Conservation (phyloP, 345 rosid species). For the Eucalyptus camaldulensis region DNA sequence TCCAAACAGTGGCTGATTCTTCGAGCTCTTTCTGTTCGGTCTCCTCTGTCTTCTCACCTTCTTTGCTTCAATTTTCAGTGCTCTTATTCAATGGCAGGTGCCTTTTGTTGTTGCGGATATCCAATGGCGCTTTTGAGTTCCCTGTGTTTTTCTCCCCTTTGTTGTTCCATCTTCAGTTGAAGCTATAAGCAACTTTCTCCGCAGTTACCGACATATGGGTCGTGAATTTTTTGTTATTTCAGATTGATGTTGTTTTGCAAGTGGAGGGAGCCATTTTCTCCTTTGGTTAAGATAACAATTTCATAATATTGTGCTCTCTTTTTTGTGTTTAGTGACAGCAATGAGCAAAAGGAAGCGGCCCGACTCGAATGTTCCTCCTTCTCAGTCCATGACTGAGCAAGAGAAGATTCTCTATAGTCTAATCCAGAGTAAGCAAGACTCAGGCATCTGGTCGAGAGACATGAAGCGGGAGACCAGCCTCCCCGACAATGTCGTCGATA, state of each 20-base stretch:
- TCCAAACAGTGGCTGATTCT: neutral
- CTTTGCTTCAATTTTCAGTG: neutral
- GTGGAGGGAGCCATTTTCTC: neutral
- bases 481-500: conserved; percentile 8
- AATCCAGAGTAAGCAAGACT: conserved; percentile 43
- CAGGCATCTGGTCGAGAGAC: conserved; percentile 42
- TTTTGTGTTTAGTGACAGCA: neutral
- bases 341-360: conserved; percentile 50
- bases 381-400: conserved; percentile 25
- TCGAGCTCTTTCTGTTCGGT: neutral
- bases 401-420: conserved; percentile 26
- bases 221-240: neutral
- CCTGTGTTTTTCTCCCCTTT: neutral
- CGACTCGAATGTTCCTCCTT: conserved; percentile 12
- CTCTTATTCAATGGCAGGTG: neutral
- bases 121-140: neutral
- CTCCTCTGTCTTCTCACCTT: neutral
- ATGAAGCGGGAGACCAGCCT: conserved; percentile 32
- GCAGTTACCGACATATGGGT: neutral
- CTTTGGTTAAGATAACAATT: neutral
- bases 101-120: neutral
- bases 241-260: neutral
- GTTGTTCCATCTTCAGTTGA: neutral
- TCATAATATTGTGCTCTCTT: neutral
- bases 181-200: neutral